Conservation (phyloP, 2,329 filamentous ascomycete genomes). For the Aspergillus sp. region DNA sequence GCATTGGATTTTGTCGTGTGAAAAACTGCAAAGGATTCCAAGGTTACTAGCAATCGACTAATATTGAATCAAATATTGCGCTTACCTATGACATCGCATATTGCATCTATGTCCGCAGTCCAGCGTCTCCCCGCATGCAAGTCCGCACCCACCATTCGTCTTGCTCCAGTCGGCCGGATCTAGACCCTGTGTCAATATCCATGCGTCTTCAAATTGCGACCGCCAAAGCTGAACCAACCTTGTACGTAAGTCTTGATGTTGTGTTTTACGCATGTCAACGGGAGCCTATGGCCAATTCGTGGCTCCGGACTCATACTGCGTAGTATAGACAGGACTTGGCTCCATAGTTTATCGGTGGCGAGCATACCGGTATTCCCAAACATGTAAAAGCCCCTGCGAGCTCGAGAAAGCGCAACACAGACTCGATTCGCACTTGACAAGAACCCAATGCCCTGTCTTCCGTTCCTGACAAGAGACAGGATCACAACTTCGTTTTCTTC, state of each 20-base stretch:
- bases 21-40: constrained; percentile 28
- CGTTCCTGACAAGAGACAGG: constrained; percentile 77
- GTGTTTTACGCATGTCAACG: constrained; percentile 65
- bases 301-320: constrained; percentile 17
- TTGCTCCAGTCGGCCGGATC: constrained; percentile 55
- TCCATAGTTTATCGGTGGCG: constrained; percentile 53
- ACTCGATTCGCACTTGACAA: constrained; percentile 64
- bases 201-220: background rate
- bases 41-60: background rate
- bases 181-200: constrained; percentile 15
- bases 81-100: constrained; percentile 54
- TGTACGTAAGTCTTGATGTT: constrained; percentile 51
- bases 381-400: constrained; percentile 76
- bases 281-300: constrained; percentile 54
- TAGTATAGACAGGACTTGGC: constrained; percentile 49
- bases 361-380: constrained; percentile 71
- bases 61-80: background rate
- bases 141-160: constrained; percentile 55
- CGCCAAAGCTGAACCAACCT: constrained; percentile 24
- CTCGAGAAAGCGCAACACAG: constrained; percentile 67
- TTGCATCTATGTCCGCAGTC: constrained; percentile 56
- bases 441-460: constrained; percentile 67
- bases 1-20: constrained; percentile 40
- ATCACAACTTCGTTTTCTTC: constrained; percentile 86
- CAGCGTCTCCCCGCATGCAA: constrained; percentile 45